A percentile compares a stretch with the other conserved stretches of the same genome.
phyloP scores from a whole-genome alignment of 495 filamentous ascomycete genomes.

The Hyaloscypha finlandica region DNA sequence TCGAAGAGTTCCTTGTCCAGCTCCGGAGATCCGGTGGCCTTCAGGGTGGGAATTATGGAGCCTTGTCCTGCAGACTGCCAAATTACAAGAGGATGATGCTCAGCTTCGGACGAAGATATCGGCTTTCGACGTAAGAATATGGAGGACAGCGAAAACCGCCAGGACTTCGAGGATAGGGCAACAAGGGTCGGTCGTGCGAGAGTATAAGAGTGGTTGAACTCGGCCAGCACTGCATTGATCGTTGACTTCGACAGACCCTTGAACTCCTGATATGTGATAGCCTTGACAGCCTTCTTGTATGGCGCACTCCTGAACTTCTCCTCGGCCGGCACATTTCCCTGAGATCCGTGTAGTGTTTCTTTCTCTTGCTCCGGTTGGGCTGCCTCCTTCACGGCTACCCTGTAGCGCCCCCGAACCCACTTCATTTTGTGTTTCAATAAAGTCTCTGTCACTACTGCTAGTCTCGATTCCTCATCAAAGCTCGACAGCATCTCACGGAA shows the following conservation, averaged over 20 bases:
- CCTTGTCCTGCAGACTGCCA: conserved; percentile 60
- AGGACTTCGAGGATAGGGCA: conserved; percentile 75
- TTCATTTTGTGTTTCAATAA: conserved; percentile 74
- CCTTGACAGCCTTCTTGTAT: conserved; percentile 74
- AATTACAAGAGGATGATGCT: conserved; percentile 62
- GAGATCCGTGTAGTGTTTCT: conserved; percentile 24
- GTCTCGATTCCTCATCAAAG: conserved; percentile 78
- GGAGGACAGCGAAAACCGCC: conserved; percentile 78
- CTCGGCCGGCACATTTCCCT: conserved; percentile 54
- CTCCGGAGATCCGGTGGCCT: conserved; percentile 72
- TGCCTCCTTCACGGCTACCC: conserved; percentile 41
- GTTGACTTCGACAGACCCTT: conserved; percentile 75
- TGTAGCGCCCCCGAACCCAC: conserved; percentile 76
- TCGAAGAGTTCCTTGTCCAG: conserved; percentile 78
- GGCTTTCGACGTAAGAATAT: conserved; percentile 71
- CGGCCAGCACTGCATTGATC: conserved; percentile 85
- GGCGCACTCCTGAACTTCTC: conserved; percentile 72
- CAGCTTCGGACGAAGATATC: conserved; percentile 51
- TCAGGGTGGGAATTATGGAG: conserved; percentile 57
- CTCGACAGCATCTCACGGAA: conserved; percentile 84
- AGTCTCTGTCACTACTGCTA: conserved; percentile 83
- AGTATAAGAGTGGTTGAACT: conserved; percentile 85
- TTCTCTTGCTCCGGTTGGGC: conserved; percentile 13
- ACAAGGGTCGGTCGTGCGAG: conserved; percentile 74
- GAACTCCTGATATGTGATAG: conserved; percentile 72